Evolutionary conservation across 1,139 yeast species (phyloP).

Genomic region (Zhuliangozyma parablackwelliae): DNA sequence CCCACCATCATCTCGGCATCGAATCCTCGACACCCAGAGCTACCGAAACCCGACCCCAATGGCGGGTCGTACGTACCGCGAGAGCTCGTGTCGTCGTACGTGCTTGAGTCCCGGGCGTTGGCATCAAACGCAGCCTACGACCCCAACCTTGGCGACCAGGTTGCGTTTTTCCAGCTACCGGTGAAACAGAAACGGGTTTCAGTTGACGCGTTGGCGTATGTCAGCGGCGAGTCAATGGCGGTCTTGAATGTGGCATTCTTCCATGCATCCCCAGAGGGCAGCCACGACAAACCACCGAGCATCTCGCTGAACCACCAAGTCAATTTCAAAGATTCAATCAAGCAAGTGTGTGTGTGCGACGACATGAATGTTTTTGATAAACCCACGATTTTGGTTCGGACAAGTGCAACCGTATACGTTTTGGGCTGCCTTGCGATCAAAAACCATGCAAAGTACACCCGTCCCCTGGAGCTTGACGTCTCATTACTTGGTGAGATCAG

Average conservation of each 20-base stretch:
- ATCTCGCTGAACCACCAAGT: constrained; percentile 19
- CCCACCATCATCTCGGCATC: too few species aligned
- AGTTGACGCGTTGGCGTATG: constrained; percentile 26
- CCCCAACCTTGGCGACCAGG: constrained; percentile 28
- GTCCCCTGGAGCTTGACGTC: constrained; percentile 9
- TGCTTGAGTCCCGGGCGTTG: constrained; percentile 21
- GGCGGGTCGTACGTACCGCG: constrained; percentile 18
- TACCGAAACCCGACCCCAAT: not conserved
- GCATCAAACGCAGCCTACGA: constrained; percentile 31
- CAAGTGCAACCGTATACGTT: constrained; percentile 21
- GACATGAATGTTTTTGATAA: constrained; percentile 12
- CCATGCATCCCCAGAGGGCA: not conserved
- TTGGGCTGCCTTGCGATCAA: constrained; percentile 6
- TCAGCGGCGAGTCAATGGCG: constrained; percentile 28
- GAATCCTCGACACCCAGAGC: not conserved
- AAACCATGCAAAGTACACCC: not conserved
- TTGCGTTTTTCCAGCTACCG: constrained; percentile 19
- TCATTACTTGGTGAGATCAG: constrained; percentile 19
- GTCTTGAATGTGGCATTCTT: constrained; percentile 23
- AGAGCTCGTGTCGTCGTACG: constrained; percentile 19
- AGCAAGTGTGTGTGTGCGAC: constrained; percentile 30
- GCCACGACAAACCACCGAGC: constrained; percentile 7
- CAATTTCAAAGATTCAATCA: constrained; percentile 30
- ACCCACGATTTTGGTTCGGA: constrained; percentile 24
- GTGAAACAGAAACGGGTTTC: constrained; percentile 9